Evolutionary conservation across 208 protist genomes (phyloP).

Genomic region (Zelonia costaricensis): DNA sequence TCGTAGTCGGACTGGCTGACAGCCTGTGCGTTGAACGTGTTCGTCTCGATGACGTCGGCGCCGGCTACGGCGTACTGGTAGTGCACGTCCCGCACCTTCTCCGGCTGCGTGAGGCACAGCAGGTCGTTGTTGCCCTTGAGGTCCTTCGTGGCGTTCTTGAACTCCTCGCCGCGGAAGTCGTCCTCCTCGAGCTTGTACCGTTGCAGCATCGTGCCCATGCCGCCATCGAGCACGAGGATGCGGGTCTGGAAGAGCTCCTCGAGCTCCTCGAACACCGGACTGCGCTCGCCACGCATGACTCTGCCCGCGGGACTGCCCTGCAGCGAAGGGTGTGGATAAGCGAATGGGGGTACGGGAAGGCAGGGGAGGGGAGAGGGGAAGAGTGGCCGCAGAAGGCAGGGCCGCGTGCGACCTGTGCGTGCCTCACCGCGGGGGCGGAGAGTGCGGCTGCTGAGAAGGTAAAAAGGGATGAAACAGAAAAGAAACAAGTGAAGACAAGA

Average conservation of each 20-base stretch:
- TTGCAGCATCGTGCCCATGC: slow-evolving; percentile 97
- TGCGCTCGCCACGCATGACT: slow-evolving; percentile 21
- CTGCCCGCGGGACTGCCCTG: background rate
- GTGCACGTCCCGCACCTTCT: slow-evolving; percentile 92
- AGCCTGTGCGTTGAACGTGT: slow-evolving; percentile 95
- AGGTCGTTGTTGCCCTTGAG: slow-evolving; percentile 98
- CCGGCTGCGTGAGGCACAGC: slow-evolving; percentile 91
- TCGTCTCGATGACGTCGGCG: slow-evolving; percentile 96
- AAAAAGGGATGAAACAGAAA: too few relatives aligned
- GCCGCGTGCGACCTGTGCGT: too few relatives aligned
- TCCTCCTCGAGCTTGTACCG: slow-evolving; percentile 78
- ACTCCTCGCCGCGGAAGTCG: slow-evolving; percentile 86
- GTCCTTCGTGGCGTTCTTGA: slow-evolving; percentile 84
- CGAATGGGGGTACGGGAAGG: background rate
- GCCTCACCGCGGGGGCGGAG: too few relatives aligned
- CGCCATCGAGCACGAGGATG: slow-evolving; percentile 94
- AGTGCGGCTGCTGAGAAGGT: too few relatives aligned
- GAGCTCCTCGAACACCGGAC: slow-evolving; percentile 57
- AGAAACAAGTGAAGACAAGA: too few relatives aligned
- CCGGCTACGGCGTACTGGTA: slow-evolving; percentile 93
- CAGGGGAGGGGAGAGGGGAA: background rate
- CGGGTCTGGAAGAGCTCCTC: slow-evolving; percentile 49
- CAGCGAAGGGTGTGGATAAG: background rate
- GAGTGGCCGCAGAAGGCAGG: too few relatives aligned
- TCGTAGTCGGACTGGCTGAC: slow-evolving; percentile 96